These are phyloP conservation scores for Citeromyces hawaiiensis DNA, from an alignment of 1,139 yeast species.

Conservation along the genomic window DNA sequence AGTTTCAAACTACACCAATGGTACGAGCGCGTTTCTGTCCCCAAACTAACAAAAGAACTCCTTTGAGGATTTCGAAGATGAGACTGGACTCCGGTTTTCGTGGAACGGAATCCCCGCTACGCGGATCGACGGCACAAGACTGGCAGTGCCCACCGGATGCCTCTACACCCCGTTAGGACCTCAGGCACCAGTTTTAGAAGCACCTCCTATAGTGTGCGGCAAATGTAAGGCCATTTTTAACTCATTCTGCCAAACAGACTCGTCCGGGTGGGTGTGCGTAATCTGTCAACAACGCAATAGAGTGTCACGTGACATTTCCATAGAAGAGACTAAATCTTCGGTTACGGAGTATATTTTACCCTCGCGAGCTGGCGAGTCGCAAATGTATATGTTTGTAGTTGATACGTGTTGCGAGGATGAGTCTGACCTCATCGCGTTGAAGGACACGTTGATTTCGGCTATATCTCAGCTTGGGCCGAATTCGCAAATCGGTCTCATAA, in stretches of 20 bases:
- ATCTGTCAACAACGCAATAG: conserved; percentile 30
- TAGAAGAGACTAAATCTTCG: conserved; percentile 20
- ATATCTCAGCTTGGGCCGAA: conserved; percentile 47
- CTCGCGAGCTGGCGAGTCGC: conserved; percentile 26
- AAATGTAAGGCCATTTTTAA: conserved; percentile 47
- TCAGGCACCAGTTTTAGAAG: conserved; percentile 26
- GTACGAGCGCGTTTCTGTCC: background rate
- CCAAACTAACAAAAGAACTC: conserved; percentile 21
- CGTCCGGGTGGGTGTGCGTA: conserved; percentile 47
- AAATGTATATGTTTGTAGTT: conserved; percentile 49
- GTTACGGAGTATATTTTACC: conserved; percentile 53
- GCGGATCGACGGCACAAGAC: conserved; percentile 41
- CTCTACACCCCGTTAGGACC: conserved; percentile 55
- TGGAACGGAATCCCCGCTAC: conserved; percentile 76
- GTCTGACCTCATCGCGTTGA: conserved; percentile 32
- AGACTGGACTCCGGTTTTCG: conserved; percentile 79
- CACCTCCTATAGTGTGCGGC: conserved; percentile 38
- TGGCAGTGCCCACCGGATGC: conserved; percentile 50
- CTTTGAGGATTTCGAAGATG: conserved; percentile 78
- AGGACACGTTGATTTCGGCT: conserved; percentile 38
- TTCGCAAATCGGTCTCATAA: conserved; percentile 41
- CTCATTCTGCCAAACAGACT: conserved; percentile 35
- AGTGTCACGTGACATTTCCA: conserved; percentile 22
- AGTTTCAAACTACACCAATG: background rate
- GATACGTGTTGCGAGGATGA: conserved; percentile 48